Evolutionary conservation across 768 basidiomycete species (phyloP), one percentile per base, ranked within the genome.

Genomic region (Leccinellum rugosiceps): DNA sequence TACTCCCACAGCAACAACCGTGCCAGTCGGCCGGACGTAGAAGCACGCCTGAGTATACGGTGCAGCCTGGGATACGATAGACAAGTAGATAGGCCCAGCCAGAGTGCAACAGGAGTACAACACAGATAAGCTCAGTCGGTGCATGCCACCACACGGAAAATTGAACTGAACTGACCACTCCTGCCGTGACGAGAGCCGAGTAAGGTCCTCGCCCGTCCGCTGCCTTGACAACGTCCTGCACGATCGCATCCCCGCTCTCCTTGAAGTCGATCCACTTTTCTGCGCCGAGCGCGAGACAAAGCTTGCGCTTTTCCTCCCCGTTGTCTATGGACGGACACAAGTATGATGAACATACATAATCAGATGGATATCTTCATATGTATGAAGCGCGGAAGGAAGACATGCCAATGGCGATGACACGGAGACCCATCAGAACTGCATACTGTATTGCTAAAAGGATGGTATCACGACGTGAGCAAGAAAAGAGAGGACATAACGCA

Each of bases 191-290:
- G 14, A 72, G 50, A 2, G 58, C 72, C 1, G 72, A 76, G 45
- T 79, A 77, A 1, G 81, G 78, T 2, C 82, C 81, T 9, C 69
- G 56, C 0, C 80, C 81, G 30, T 72, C 80, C 1, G 73, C 67
- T 4, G 74, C 74, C 0, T 64, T 68, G 41, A 75, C 61, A 58
- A 83, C 72, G 7, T 74, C 72, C 14, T 58, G 56, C 43, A 78
- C 74, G 50, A 79, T 63, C 6, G 34, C 57, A n/a, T 78, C 74
- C 48, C 74, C 67, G 26, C 66, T 68, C 56, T 74, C 67, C 59
- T 71, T 75, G 70, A 81, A 83, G 67, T 83, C 82, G 58, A 83
- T 53, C 67, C 67, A 71, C 59, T 68, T 78, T 58, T 78, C 76
- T 0, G 75, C 74, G 2, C 80, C 78, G 53, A 80, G 73, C 15